A percentile compares a stretch with the other conserved stretches of the same genome.
Evolutionary conservation across 306 rosid genomes (phyloP).

Genomic region (Rubus idaeus): DNA sequence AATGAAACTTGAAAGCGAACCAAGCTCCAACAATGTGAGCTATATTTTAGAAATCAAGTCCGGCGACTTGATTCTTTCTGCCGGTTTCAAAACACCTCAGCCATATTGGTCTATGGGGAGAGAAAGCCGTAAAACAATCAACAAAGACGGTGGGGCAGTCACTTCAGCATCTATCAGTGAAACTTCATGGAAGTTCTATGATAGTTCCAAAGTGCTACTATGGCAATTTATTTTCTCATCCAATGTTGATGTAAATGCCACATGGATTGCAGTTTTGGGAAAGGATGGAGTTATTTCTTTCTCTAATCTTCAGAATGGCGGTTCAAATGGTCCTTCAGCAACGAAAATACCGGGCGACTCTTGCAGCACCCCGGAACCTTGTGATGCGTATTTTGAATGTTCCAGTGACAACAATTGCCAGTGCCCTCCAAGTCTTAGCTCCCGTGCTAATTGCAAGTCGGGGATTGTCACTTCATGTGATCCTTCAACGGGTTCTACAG

Average conservation of each 20-base stretch:
- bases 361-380: constrained; percentile 73
- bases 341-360: constrained; percentile 54
- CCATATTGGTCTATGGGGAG: constrained; percentile 80
- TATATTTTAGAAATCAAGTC: constrained; percentile 68
- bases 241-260: constrained; percentile 35
- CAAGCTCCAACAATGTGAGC: constrained; percentile 46
- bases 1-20: constrained; percentile 65
- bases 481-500: constrained; percentile 20
- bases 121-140: constrained; percentile 55
- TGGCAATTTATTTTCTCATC: constrained; percentile 65
- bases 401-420: constrained; percentile 45
- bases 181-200: constrained; percentile 89
- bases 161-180: constrained; percentile 46
- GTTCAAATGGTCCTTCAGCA: constrained; percentile 34
- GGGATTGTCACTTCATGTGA: constrained; percentile 64
- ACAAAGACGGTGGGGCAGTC: constrained; percentile 46
- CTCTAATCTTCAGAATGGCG: constrained; percentile 43
- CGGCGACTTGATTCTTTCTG: constrained; percentile 63
- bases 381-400: constrained; percentile 68
- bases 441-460: constrained; percentile 51
- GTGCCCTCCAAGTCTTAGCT: constrained; percentile 69
- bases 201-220: constrained; percentile 45
- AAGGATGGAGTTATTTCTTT: constrained; percentile 70
- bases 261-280: constrained; percentile 79
- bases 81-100: constrained; percentile 62